Base-by-base conservation (phyloP, 768 basidiomycete species). In the Gautieria morchelliformis region DNA sequence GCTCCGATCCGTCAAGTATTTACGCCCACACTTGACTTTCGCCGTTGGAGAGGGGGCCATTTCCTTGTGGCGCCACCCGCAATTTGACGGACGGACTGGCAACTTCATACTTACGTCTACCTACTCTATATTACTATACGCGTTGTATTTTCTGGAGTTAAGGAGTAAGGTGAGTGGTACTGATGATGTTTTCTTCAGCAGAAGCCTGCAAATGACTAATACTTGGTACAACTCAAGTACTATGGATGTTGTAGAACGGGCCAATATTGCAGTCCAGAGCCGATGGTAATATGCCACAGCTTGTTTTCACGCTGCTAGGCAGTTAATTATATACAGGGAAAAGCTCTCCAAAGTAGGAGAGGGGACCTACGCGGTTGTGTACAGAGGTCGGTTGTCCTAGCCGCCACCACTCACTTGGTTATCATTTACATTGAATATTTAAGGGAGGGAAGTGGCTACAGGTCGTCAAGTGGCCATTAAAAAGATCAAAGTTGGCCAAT, bases 341-440 rank as follows among this genome's bases (percentile, higher is more conserved):
- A 91, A 91, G 65, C 87, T 87, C 66, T 79, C 78, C 64, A 91
- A 91, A 68, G 80, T 90, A 56, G 89, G 89, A 63, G 89, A 91
- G 69, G 96, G 96, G 70, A 88, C 94, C 14, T 99, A 93, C 68
- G 94, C 95, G 53, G 93, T 94, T 46, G 93, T 97, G 2, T 97
- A 95, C 71, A 79, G 83, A 83, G 93, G 93, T 86, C 47, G 60
- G 73, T 68, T 42, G 14, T 6, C 20, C 5, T 27, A 5, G 8
- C 46, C n/a, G 14, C 58, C 52, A 15, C 30, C 58, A 50, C 48
- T 63, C 44, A 52, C 20, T 51, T 58, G 60, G 51, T 30, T 60
- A 59, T 53, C 58, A 52, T 19, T 33, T 59, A 6, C 30, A 58
- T 22, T 53, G 22, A 27, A 40, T 24, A 20, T 27, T 48, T 44